Evolutionary conservation across 148 eudicot species (phyloP), one percentile per base, ranked within the genome.

Genomic region (Talinum fruticosum): DNA sequence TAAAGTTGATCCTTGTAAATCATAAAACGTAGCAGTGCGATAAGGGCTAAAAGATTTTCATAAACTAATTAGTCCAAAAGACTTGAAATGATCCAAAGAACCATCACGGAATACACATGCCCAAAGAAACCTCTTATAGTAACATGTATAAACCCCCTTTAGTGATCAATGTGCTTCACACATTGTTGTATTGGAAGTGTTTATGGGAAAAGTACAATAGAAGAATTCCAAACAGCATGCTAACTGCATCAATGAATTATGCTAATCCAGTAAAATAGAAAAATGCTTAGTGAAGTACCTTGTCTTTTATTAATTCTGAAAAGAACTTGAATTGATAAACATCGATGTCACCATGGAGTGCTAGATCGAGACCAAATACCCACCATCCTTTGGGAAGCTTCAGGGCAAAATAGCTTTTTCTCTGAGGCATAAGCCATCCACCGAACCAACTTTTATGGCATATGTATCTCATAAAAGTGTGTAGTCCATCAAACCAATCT

Each of bases 341-440:
- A 86, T 96, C 99, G 76, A 96, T 96, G 84, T 96, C 99, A 76
- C 89, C 87, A 79, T 93, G 99, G 47, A 96, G 97, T 69, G 99
- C 98, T 54, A 88, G 90, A 80, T 96, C 99, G 72, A 96, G 92
- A 76, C 99, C 99, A 87, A 96, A 96, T 29, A 96, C 85, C 99
- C 99, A 96, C 99, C 99, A 96, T 77, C 98, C 85, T 86, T 89
- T 86, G 12, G 99, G 97, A 59, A 96, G 90, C 80, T 91, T 92
- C 83, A 96, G 81, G 66, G 99, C 98, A 84, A 91, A 96, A 81
- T 96, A 96, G 85, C 99, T 96, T 81, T 93, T 96, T 91, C 87
- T 91, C 81, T 96, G 99, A 75, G 99, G 99, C 99, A 96, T 96
- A 77, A 96, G 90, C 99, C 99, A 96, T 66, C 99, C 99, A 76